phyloP scores from a whole-genome alignment of 768 basidiomycete genomes.

The Myochromella boudieri region DNA sequence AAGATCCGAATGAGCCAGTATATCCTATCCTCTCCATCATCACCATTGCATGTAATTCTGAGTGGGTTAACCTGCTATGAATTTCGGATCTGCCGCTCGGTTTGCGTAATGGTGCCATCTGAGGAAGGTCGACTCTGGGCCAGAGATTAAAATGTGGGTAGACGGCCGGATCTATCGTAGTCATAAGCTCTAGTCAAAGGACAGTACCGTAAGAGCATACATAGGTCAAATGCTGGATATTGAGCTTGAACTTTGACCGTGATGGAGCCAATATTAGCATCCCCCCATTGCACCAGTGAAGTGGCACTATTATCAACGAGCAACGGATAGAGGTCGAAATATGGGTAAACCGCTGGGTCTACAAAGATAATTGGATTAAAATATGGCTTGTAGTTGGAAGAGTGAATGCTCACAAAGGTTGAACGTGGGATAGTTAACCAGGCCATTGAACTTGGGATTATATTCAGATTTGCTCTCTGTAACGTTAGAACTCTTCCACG shows the following conservation, averaged over 20 bases:
- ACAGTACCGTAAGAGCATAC: slow-evolving; percentile 12
- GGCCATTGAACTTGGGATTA: not conserved
- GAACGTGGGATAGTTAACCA: slow-evolving; percentile 7
- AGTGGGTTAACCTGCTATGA: slow-evolving; percentile 27
- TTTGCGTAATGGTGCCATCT: slow-evolving; percentile 3
- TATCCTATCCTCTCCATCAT: slow-evolving; percentile 30
- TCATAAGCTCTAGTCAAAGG: not conserved
- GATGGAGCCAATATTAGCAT: not conserved
- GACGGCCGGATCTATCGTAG: slow-evolving; percentile 25
- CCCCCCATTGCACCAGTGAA: no score
- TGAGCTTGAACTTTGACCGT: slow-evolving; percentile 4
- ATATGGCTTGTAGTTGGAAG: no score
- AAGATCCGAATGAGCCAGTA: slow-evolving; percentile 6
- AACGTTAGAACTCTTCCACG: not conserved
- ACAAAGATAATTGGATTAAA: not conserved
- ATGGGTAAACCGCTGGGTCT: slow-evolving; percentile 36
- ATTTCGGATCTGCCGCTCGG: slow-evolving; percentile 12
- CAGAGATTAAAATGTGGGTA: slow-evolving; percentile 38
- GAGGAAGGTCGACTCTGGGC: slow-evolving; percentile 19
- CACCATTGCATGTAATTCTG: slow-evolving; percentile 34
- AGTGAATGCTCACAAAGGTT: slow-evolving; percentile 21
- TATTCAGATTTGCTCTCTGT: not conserved
- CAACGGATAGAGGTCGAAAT: slow-evolving; percentile 44
- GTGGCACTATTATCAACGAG: no score
- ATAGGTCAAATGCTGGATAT: slow-evolving; percentile 25